phyloP scores from a whole-genome alignment of 306 rosid genomes.

The Prunus mongolica region DNA sequence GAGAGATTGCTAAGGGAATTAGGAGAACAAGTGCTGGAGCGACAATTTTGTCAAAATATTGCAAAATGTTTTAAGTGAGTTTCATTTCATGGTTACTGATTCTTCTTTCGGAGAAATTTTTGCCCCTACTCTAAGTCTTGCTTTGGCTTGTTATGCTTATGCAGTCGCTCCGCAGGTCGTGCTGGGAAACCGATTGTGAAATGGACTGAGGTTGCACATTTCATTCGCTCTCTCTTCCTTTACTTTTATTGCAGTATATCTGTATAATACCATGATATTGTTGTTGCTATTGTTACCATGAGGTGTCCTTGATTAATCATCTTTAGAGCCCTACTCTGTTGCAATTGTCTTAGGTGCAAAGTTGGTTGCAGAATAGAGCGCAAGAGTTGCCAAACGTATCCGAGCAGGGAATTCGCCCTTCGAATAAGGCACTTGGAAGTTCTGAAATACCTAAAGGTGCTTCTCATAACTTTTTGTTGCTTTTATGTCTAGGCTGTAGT shows the following conservation, averaged over 20 bases:
- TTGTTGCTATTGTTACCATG: neutral
- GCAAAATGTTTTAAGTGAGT: slow-evolving; percentile 68
- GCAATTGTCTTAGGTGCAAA: slow-evolving; percentile 47
- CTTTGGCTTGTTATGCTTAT: slow-evolving; percentile 29
- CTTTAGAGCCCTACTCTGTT: neutral
- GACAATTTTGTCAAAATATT: slow-evolving; percentile 52
- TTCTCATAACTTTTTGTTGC: slow-evolving; percentile 14
- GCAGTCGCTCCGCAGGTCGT: slow-evolving; percentile 81
- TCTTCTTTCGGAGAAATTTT: neutral
- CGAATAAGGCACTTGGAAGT: slow-evolving; percentile 37
- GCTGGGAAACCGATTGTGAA: slow-evolving; percentile 84
- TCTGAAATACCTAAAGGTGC: slow-evolving; percentile 37
- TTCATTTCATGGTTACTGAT: slow-evolving; percentile 2
- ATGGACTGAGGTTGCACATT: slow-evolving; percentile 68
- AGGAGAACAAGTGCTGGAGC: slow-evolving; percentile 35
- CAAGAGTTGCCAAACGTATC: slow-evolving; percentile 40
- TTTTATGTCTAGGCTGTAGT: neutral
- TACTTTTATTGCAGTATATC: neutral
- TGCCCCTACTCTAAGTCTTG: neutral
- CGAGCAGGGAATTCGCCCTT: slow-evolving; percentile 31
- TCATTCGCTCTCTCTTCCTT: neutral
- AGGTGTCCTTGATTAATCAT: neutral
- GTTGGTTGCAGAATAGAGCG: slow-evolving; percentile 66
- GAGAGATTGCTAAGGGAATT: slow-evolving; percentile 51
- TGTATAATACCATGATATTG: neutral